phyloP scores from a whole-genome alignment of 345 rosid species.

The Euclidium syriacum region DNA sequence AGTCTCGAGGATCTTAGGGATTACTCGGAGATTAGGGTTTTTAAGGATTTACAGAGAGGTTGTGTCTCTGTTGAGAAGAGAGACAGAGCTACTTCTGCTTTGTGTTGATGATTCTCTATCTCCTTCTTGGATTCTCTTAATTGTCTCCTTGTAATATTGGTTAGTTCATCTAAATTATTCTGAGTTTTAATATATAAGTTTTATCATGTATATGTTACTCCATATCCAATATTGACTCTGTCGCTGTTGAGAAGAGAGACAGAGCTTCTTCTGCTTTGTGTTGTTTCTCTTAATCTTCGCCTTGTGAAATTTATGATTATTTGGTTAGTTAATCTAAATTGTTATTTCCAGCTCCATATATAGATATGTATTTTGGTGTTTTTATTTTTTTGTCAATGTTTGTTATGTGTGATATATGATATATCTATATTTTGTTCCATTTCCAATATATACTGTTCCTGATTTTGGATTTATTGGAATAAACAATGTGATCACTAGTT shows the following conservation, averaged over 20 bases:
- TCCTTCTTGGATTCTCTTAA: neutral
- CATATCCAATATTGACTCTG: neutral
- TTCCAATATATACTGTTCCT: conserved; percentile 7
- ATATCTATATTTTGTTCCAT: neutral
- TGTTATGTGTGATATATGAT: too few species aligned
- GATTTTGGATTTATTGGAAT: neutral
- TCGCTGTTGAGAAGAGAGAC: too few species aligned
- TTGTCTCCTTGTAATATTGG: neutral
- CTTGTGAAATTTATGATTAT: too few species aligned
- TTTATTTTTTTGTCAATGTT: too few species aligned
- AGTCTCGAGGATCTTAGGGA: conserved; percentile 80
- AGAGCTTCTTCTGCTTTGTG: too few species aligned
- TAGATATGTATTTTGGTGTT: too few species aligned
- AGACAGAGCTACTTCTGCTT: conserved; percentile 54
- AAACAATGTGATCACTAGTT: conserved; percentile 5
- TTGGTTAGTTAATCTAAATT: too few species aligned
- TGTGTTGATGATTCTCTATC: conserved; percentile 41
- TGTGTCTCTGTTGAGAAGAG: conserved; percentile 73
- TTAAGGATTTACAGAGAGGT: conserved; percentile 63
- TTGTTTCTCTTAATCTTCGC: too few species aligned
- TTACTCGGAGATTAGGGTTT: conserved; percentile 73
- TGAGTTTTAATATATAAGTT: neutral
- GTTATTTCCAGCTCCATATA: too few species aligned
- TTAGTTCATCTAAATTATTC: conserved; percentile 4
- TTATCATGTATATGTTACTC: neutral